phyloP scores from a whole-genome alignment of 2,329 filamentous ascomycete genomes.

The Akanthomyces muscarius region DNA sequence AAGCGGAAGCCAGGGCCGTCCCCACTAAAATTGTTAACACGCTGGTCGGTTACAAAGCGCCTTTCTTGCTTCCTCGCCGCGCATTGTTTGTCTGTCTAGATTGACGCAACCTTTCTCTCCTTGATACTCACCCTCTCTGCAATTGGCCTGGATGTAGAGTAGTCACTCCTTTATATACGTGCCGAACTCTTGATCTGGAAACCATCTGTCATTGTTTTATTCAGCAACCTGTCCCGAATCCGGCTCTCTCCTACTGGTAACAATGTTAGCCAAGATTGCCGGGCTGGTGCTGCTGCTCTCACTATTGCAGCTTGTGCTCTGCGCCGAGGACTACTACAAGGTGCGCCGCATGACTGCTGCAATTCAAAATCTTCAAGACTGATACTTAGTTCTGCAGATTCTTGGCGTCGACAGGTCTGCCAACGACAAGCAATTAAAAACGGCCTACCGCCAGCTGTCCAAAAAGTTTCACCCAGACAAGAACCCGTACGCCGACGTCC shows the following conservation, averaged over 20 bases:
- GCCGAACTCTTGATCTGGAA: neutral
- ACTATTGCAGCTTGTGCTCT: slow-evolving; percentile 51
- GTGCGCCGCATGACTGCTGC: slow-evolving; percentile 36
- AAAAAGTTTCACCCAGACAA: slow-evolving; percentile 98
- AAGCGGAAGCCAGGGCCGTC: neutral
- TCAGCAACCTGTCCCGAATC: neutral
- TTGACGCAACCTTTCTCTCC: neutral
- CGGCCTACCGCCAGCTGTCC: slow-evolving; percentile 83
- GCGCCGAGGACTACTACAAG: slow-evolving; percentile 75
- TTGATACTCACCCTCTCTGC: neutral
- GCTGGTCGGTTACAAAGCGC: slow-evolving; percentile 15
- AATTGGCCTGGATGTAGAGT: neutral
- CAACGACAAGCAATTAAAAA: slow-evolving; percentile 84
- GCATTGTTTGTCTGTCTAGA: neutral
- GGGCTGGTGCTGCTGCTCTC: slow-evolving; percentile 50
- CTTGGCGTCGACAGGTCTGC: slow-evolving; percentile 77
- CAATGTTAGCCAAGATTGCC: slow-evolving; percentile 51
- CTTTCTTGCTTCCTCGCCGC: neutral
- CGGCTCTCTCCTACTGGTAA: slow-evolving; percentile 20
- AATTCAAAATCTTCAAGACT: neutral
- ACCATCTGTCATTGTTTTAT: neutral
- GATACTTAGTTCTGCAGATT: slow-evolving; percentile 46
- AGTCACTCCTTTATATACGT: slow-evolving; percentile 2
- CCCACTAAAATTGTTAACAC: slow-evolving; percentile 19
- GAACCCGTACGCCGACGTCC: slow-evolving; percentile 67